Conservation (phyloP, 2,329 filamentous ascomycete species). For the Ophiognomonia clavigignenti-juglandacearum region DNA sequence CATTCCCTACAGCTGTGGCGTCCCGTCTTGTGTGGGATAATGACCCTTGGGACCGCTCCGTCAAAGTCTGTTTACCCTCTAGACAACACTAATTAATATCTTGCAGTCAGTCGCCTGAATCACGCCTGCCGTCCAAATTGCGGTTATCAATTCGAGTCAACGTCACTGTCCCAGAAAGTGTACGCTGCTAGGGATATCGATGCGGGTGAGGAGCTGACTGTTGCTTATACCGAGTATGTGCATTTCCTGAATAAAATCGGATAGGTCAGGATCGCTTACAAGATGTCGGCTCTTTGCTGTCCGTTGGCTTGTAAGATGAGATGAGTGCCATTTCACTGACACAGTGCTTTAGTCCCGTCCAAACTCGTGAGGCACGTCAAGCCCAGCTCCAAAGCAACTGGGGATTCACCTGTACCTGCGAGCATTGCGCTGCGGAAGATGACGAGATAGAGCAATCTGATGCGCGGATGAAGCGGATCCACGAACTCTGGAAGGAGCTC, state of each 20-base stretch:
- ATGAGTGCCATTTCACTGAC: no score
- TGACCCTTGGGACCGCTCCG: no score
- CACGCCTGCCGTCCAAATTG: conserved; percentile 6
- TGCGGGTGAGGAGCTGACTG: neutral
- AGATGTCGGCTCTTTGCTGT: no score
- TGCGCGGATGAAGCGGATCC: conserved; percentile 1
- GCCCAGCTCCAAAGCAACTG: neutral
- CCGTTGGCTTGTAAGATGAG: no score
- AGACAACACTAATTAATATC: neutral
- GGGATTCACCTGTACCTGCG: conserved; percentile 7
- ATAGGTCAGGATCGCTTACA: no score
- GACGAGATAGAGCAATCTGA: neutral
- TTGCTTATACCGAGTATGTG: conserved; percentile 2
- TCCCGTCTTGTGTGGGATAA: no score
- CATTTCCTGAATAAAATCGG: no score
- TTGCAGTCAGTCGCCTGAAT: conserved; percentile 3
- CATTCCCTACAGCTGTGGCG: no score
- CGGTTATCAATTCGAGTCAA: conserved; percentile 2
- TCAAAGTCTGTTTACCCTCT: neutral
- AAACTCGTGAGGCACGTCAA: conserved; percentile 1
- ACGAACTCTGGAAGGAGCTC: conserved; percentile 2
- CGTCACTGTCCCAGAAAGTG: conserved; percentile 1
- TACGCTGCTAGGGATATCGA: conserved; percentile 3
- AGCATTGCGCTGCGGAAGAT: neutral
- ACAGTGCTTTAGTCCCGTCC: neutral